A percentile compares a stretch with the other conserved stretches of the same genome.
phyloP scores from a whole-genome alignment of 2,329 filamentous ascomycete genomes.

The Diplodia mutila region DNA sequence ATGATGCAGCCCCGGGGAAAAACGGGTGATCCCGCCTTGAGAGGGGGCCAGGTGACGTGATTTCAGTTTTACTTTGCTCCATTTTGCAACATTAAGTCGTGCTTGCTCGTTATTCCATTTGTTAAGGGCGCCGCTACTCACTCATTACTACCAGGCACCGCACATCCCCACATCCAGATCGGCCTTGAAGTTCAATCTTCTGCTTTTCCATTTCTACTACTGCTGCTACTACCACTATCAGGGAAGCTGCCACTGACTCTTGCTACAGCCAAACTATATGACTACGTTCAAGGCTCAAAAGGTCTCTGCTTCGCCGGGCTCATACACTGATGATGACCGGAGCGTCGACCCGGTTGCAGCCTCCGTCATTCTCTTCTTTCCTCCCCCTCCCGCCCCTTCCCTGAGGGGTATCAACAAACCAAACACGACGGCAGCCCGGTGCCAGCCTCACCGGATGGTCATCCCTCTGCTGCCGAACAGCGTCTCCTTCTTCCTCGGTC shows the following conservation, averaged over 20 bases:
- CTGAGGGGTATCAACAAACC: not conserved
- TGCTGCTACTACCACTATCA: not conserved
- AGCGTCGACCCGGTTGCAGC: not conserved
- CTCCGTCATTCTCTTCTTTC: not conserved
- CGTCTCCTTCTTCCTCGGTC: not conserved
- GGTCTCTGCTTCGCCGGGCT: not conserved
- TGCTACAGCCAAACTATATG: not conserved
- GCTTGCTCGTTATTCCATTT: constrained; percentile 6
- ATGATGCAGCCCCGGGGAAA: not conserved
- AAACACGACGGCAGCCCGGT: not conserved
- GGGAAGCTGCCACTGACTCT: not conserved
- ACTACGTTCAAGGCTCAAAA: not conserved
- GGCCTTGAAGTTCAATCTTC: not conserved
- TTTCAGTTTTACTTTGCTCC: not conserved
- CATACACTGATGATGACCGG: not conserved
- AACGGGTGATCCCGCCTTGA: not conserved
- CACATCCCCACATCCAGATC: not conserved
- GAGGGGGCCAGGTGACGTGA: constrained; percentile 14
- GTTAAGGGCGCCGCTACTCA: not conserved
- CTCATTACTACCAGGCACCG: not conserved
- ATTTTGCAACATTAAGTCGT: constrained; percentile 14
- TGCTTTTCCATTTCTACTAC: not conserved
- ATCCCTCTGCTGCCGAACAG: not conserved
- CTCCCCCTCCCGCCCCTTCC: not conserved
- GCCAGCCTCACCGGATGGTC: not conserved